Base-by-base conservation (phyloP, 2,329 filamentous ascomycete genomes). In the Penicillium sp. region DNA sequence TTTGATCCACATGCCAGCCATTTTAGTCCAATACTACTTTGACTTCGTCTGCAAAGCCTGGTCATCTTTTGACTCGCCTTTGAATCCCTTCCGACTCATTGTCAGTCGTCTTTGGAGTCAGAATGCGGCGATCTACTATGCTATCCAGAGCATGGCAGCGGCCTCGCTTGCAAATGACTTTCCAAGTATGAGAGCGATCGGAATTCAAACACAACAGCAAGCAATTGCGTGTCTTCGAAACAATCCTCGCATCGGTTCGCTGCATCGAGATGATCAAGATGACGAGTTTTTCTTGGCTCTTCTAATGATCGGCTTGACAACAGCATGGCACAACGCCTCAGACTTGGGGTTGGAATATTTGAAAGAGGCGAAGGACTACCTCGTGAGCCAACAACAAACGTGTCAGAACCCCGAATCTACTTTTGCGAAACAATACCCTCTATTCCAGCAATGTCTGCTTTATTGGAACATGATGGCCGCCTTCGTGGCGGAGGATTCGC, bases 141-240 rank as follows among this genome's bases (percentile, higher is more conserved):
- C 63, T n/a, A 64, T 66, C 9, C 63, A 66, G 48, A 66, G 63
- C n/a, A 66, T 66, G 63, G 63, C 63, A 5, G 63, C 63, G 6
- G 63, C 63, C 11, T 66, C 63, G 6, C 56, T 66, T 19, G 62
- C 63, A 8, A 66, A 66, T 35, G 63, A 66, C 37, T 62, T 66
- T 27, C 63, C 63, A 5, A 60, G 54, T 16, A 66, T 64, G 62
- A 59, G 61, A 35, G 51, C 58, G 1, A 64, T 66, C 24, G 63
- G 63, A 19, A 62, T 60, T 33, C 63, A 66, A 26, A 64, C 63
- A 5, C 60, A 64, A 35, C 63, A 64, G n/a, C 62, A 66, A 57
- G 63, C 63, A 26, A 66, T 66, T 16, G 57, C 62, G 9, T 66
- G 63, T 24, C 56, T 66, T 13, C 59, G 61, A 24, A 63, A 63